A percentile compares a stretch with the other conserved stretches of the same genome.
These are phyloP conservation scores for Huntiella savannae DNA, from an alignment of 2,329 filamentous ascomycete genomes.

Conservation along the genomic window DNA sequence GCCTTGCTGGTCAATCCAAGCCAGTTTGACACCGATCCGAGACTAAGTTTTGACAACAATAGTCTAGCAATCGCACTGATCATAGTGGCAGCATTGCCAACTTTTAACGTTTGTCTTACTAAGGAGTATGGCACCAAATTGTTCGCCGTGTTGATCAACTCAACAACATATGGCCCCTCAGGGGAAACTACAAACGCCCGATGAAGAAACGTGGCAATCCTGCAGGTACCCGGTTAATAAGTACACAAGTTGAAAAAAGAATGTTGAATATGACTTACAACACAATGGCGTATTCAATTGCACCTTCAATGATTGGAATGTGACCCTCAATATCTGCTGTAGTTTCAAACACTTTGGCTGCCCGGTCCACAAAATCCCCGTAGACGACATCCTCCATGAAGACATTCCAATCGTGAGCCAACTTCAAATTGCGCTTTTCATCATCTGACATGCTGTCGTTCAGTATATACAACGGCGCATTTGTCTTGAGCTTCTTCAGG, in stretches of 20 bases:
- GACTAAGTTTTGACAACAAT: slow-evolving; percentile 57
- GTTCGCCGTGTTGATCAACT: slow-evolving; percentile 51
- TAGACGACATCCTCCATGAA: slow-evolving; percentile 48
- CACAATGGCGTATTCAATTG: slow-evolving; percentile 47
- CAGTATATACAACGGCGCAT: slow-evolving; percentile 11
- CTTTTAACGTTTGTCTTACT: slow-evolving; percentile 51
- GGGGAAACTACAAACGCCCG: slow-evolving; percentile 54
- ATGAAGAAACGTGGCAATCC: slow-evolving; percentile 55
- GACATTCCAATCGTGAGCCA: slow-evolving; percentile 47
- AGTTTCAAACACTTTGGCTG: slow-evolving; percentile 41
- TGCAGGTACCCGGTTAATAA: slow-evolving; percentile 16
- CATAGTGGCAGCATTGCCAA: slow-evolving; percentile 69
- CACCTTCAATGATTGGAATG: slow-evolving; percentile 39
- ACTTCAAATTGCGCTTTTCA: slow-evolving; percentile 23
- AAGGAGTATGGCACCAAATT: slow-evolving; percentile 52
- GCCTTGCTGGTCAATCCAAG: slow-evolving; percentile 51
- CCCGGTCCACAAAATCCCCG: slow-evolving; percentile 43
- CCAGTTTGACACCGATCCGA: slow-evolving; percentile 61
- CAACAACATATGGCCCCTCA: slow-evolving; percentile 55
- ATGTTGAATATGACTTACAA: slow-evolving; percentile 32
- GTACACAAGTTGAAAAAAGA: neutral
- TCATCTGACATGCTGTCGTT: slow-evolving; percentile 39
- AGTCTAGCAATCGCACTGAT: slow-evolving; percentile 55
- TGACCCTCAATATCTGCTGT: slow-evolving; percentile 46
- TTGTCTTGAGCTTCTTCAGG: slow-evolving; percentile 19